Percentiles rank a stretch among this genome's conserved stretches.
phyloP scores from a whole-genome alignment of 129 eudicot species.

The Helianthus tuberosus region DNA sequence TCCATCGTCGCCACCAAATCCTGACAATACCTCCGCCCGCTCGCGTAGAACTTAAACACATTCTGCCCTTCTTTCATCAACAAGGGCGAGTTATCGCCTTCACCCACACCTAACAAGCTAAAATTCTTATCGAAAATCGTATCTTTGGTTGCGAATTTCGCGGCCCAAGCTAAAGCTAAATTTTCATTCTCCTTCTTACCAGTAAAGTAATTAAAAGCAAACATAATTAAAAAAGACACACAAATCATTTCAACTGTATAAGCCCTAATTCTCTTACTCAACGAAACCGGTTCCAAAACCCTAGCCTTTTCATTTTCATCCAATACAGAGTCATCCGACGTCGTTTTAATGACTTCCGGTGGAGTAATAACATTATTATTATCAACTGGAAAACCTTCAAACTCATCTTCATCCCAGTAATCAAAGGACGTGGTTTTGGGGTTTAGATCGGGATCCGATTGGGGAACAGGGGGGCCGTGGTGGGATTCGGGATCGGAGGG shows the following conservation, averaged over 20 bases:
- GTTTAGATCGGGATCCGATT: constrained; percentile 25
- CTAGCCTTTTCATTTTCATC: constrained; percentile 13
- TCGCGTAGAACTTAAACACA: constrained; percentile 83
- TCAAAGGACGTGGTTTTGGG: constrained; percentile 51
- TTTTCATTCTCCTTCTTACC: constrained; percentile 86
- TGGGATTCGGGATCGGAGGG: constrained; percentile 62
- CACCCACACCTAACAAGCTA: constrained; percentile 83
- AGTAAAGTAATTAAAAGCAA: constrained; percentile 61
- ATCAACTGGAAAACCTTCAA: constrained; percentile 74
- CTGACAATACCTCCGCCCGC: constrained; percentile 89
- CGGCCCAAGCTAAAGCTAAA: constrained; percentile 89
- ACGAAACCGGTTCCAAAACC: constrained; percentile 21
- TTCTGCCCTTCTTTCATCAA: constrained; percentile 87
- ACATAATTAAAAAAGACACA: constrained; percentile 57
- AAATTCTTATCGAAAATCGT: constrained; percentile 89
- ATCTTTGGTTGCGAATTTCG: constrained; percentile 63
- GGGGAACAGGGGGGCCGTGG: constrained; percentile 52
- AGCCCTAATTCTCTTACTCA: constrained; percentile 29
- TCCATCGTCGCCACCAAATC: constrained; percentile 89
- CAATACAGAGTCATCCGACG: constrained; percentile 28
- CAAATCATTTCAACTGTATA: constrained; percentile 63
- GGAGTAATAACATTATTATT: constrained; percentile 1
- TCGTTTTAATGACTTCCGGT: constrained; percentile 33
- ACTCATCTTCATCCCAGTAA: constrained; percentile 97
- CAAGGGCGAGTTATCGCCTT: constrained; percentile 80